Conservation (phyloP, 345 rosid genomes). For the Rhizophora apiculata region DNA sequence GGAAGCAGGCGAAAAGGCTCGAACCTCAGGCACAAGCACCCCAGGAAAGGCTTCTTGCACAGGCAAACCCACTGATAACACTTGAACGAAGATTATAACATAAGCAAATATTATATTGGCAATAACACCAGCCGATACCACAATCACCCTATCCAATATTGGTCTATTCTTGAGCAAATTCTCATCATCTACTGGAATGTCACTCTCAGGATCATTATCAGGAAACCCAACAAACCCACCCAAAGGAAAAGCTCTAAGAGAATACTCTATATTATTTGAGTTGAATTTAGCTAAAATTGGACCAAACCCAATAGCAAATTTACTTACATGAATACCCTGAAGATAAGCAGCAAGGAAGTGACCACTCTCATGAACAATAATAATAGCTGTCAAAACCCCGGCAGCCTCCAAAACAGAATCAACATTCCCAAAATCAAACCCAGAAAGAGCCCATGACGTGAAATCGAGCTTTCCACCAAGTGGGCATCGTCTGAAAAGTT, state of each 20-base stretch:
- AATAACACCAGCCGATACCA: conserved; percentile 85
- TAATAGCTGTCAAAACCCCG: conserved; percentile 77
- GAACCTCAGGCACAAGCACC: conserved; percentile 81
- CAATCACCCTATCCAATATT: conserved; percentile 67
- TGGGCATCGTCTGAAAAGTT: conserved; percentile 29
- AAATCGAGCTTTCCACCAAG: conserved; percentile 37
- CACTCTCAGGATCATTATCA: conserved; percentile 91
- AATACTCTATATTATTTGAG: conserved; percentile 80
- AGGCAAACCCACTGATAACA: conserved; percentile 80
- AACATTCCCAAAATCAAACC: conserved; percentile 64
- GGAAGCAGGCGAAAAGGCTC: conserved; percentile 82
- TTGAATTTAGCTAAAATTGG: conserved; percentile 85
- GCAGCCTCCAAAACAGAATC: conserved; percentile 77
- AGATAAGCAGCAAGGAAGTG: conserved; percentile 92
- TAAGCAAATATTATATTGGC: conserved; percentile 88
- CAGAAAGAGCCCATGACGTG: conserved; percentile 54
- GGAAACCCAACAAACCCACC: conserved; percentile 98
- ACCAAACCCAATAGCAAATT: conserved; percentile 95
- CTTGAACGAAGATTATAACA: conserved; percentile 72
- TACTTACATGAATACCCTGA: conserved; percentile 96
- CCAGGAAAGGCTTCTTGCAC: conserved; percentile 94
- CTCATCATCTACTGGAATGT: conserved; percentile 71
- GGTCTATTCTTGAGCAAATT: conserved; percentile 92
- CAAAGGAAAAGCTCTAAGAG: conserved; percentile 81
- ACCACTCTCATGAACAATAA: conserved; percentile 83